Percentiles rank a stretch among this genome's conserved stretches.
These are phyloP conservation scores for Lagenidium giganteum DNA, from an alignment of 352 stramenopile species.

Conservation along the genomic window DNA sequence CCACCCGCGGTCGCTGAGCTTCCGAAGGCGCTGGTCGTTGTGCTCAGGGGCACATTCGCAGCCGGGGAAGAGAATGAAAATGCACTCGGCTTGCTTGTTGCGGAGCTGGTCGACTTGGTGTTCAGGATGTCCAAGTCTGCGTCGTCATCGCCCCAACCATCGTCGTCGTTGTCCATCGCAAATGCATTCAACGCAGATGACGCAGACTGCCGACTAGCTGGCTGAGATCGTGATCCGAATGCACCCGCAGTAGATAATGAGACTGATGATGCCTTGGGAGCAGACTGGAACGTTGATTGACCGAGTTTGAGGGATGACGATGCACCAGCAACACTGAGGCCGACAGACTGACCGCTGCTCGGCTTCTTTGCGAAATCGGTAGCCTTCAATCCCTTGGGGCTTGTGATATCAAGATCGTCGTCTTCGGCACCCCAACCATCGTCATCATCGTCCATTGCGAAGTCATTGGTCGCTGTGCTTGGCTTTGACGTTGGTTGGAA, in stretches of 20 bases:
- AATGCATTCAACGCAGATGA: slow-evolving; percentile 15
- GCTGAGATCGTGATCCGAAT: too few species aligned
- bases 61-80: not conserved
- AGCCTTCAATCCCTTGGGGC: not conserved
- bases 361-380: too few species aligned
- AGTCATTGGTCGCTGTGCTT: slow-evolving; percentile 24
- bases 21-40: too few species aligned
- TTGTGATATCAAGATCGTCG: slow-evolving; percentile 37
- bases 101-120: too few species aligned
- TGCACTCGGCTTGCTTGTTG: slow-evolving; percentile 1
- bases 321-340: too few species aligned
- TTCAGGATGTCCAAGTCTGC: slow-evolving; percentile 31
- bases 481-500: slow-evolving; percentile 7
- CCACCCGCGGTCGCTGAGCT: too few species aligned
- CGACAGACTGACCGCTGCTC: too few species aligned
- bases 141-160: slow-evolving; percentile 44
- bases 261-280: too few species aligned
- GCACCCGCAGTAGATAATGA: slow-evolving; percentile 33
- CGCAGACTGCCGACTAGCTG: slow-evolving; percentile 8
- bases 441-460: slow-evolving; percentile 37
- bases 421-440: slow-evolving; percentile 49
- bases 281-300: too few species aligned
- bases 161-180: slow-evolving; percentile 20
- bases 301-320: too few species aligned
- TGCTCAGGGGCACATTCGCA: too few species aligned